These are phyloP conservation scores for Macroventuria anomochaeta DNA, from an alignment of 2,329 filamentous ascomycete genomes.

Conservation along the genomic window DNA sequence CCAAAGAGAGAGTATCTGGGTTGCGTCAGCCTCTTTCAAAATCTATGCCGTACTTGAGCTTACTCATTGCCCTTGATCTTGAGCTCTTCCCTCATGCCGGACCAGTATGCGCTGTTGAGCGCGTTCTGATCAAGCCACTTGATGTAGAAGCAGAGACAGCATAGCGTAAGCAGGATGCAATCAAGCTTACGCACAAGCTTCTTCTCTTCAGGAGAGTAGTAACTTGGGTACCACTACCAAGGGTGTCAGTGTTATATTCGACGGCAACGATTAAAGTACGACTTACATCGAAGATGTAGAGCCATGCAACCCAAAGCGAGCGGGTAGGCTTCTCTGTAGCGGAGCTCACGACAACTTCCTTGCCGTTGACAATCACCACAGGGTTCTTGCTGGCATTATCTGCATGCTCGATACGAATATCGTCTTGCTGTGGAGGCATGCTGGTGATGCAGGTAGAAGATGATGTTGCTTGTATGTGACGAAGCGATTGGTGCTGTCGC, in stretches of 20 bases:
- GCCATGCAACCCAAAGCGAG: slow-evolving; percentile 24
- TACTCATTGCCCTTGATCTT: slow-evolving; percentile 57
- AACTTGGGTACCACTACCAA: slow-evolving; percentile 27
- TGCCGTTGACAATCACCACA: slow-evolving; percentile 23
- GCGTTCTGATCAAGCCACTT: slow-evolving; percentile 34
- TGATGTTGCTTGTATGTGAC: not conserved
- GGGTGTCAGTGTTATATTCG: not conserved
- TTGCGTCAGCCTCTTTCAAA: not conserved
- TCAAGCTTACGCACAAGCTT: slow-evolving; percentile 30
- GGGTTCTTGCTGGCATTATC: slow-evolving; percentile 1
- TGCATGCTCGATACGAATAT: slow-evolving; percentile 9
- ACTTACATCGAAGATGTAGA: slow-evolving; percentile 29
- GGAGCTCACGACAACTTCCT: slow-evolving; percentile 27
- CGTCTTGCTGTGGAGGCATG: slow-evolving; percentile 10
- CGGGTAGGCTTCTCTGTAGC: slow-evolving; percentile 24
- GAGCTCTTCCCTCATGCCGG: slow-evolving; percentile 31
- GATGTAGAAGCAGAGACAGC: slow-evolving; percentile 33
- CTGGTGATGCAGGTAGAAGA: not conserved
- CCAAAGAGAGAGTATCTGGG: slow-evolving; percentile 53
- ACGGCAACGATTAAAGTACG: not conserved
- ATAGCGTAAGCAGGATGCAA: slow-evolving; percentile 26
- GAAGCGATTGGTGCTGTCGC: not conserved
- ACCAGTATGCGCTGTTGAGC: slow-evolving; percentile 28
- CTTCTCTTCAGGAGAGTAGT: slow-evolving; percentile 29
- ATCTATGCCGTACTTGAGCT: not conserved